Evolutionary conservation across 805 yeast species (phyloP).

Genomic region (Starmerella davenportii): DNA sequence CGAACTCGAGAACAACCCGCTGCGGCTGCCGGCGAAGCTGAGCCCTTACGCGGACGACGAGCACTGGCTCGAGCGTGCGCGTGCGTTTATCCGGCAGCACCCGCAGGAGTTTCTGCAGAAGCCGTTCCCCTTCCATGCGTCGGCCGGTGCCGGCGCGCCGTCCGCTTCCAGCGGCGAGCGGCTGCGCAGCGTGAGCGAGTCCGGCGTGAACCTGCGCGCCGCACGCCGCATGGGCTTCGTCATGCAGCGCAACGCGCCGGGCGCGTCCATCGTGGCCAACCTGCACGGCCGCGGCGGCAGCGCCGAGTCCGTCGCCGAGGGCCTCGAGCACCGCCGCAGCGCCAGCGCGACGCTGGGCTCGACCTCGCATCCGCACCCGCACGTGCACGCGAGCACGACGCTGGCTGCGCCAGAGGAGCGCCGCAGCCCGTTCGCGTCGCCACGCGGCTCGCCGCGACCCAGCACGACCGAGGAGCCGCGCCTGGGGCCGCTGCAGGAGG

Average conservation of each 20-base stretch:
- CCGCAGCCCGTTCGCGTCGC: slow-evolving; percentile 6
- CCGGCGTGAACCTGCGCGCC: slow-evolving; percentile 32
- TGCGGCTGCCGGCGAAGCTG: slow-evolving; percentile 22
- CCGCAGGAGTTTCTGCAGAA: slow-evolving; percentile 3
- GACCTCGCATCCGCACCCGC: not conserved
- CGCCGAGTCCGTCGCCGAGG: slow-evolving; percentile 4
- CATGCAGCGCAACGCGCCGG: slow-evolving; percentile 15
- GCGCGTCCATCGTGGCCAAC: slow-evolving; percentile 12
- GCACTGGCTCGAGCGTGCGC: slow-evolving; percentile 28
- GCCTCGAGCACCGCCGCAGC: not conserved
- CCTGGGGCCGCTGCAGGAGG: not conserved
- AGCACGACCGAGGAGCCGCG: slow-evolving; percentile 2
- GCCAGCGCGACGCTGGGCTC: not conserved
- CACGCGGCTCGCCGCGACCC: slow-evolving; percentile 11
- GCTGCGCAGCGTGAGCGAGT: slow-evolving; percentile 26
- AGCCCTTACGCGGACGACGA: slow-evolving; percentile 22
- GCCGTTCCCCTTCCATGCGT: not conserved
- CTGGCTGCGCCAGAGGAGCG: slow-evolving; percentile 4
- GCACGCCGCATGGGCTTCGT: slow-evolving; percentile 65
- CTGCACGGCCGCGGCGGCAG: slow-evolving; percentile 28
- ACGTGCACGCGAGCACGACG: slow-evolving; percentile 3
- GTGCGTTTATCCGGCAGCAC: slow-evolving; percentile 23
- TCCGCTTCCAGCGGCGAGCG: slow-evolving; percentile 10
- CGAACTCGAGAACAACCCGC: slow-evolving; percentile 47
- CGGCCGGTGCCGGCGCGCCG: not conserved